Evolutionary conservation across 768 basidiomycete species (phyloP).

Genomic region (Russula dissimulans): DNA sequence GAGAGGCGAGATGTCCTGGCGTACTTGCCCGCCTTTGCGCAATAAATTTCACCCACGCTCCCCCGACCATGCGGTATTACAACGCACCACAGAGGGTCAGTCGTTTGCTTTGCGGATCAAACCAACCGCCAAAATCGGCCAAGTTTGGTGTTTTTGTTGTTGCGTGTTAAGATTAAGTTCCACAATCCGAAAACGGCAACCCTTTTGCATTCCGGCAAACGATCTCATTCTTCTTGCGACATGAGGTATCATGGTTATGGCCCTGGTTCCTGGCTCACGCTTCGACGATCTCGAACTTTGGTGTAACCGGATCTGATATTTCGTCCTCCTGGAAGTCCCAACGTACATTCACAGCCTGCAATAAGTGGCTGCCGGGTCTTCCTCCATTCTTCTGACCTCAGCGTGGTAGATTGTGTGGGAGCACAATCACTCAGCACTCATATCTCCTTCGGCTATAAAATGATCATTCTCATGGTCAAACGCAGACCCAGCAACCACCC

Average conservation of each 20-base stretch:
- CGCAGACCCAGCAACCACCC: too few relatives aligned
- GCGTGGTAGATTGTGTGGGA: too few relatives aligned
- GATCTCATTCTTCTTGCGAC: slow-evolving; percentile 4
- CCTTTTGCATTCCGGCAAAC: slow-evolving; percentile 14
- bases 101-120: too few relatives aligned
- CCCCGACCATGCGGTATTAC: background rate
- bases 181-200: background rate
- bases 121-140: background rate
- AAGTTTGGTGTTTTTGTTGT: background rate
- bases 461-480: too few relatives aligned
- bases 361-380: slow-evolving; percentile 1
- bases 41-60: background rate
- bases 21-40: background rate
- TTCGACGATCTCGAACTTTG: slow-evolving; percentile 18
- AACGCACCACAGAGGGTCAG: background rate
- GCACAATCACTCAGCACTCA: too few relatives aligned
- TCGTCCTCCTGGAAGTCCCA: slow-evolving; percentile 14
- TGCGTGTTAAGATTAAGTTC: slow-evolving; percentile 10
- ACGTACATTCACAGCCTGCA: slow-evolving; percentile 5
- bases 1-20: background rate
- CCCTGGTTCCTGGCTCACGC: slow-evolving; percentile 13
- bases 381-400: too few relatives aligned
- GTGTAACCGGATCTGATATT: slow-evolving; percentile 16
- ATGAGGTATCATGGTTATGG: slow-evolving; percentile 2
- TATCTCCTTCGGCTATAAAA: too few relatives aligned